These are phyloP conservation scores for Fusarium haematococcum DNA, from an alignment of 2,329 filamentous ascomycete species.

Conservation along the genomic window DNA sequence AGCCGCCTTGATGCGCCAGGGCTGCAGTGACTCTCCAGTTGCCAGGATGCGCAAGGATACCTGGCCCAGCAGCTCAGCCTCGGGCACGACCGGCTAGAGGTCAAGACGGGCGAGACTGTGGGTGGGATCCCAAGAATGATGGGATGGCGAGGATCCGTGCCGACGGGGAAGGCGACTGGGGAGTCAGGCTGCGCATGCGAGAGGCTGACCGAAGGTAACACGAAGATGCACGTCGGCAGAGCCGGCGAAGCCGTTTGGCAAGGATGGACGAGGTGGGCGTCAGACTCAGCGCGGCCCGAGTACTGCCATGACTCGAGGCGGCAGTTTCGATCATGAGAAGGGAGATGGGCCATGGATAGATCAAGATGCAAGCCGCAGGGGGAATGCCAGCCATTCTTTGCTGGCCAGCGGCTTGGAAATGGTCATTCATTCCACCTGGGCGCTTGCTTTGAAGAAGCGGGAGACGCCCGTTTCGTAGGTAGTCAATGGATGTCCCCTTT, in stretches of 20 bases:
- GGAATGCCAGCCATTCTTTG: slow-evolving; percentile 3
- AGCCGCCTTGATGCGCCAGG: slow-evolving; percentile 39
- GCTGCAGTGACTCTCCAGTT: slow-evolving; percentile 36
- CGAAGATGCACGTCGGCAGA: slow-evolving; percentile 38
- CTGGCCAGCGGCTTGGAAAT: slow-evolving; percentile 7
- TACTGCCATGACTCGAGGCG: slow-evolving; percentile 23
- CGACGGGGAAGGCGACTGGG: slow-evolving; percentile 19
- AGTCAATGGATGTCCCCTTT: neutral
- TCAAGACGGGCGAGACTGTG: slow-evolving; percentile 13
- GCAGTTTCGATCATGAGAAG: neutral
- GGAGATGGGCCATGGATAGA: slow-evolving; percentile 2
- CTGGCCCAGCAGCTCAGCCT: slow-evolving; percentile 28
- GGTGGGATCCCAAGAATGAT: slow-evolving; percentile 15
- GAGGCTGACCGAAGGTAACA: slow-evolving; percentile 40
- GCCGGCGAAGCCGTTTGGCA: slow-evolving; percentile 32
- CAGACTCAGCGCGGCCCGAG: slow-evolving; percentile 27
- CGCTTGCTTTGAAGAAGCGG: neutral
- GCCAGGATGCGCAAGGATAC: slow-evolving; percentile 39
- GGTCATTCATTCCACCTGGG: slow-evolving; percentile 14
- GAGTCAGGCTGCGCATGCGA: slow-evolving; percentile 28
- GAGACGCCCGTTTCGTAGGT: neutral
- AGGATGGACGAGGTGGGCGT: slow-evolving; percentile 22
- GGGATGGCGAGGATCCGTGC: slow-evolving; percentile 34
- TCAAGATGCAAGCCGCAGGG: slow-evolving; percentile 6
- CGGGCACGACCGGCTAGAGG: slow-evolving; percentile 27